Conservation (phyloP, 345 rosid species). For the Euphorbia lathyris region DNA sequence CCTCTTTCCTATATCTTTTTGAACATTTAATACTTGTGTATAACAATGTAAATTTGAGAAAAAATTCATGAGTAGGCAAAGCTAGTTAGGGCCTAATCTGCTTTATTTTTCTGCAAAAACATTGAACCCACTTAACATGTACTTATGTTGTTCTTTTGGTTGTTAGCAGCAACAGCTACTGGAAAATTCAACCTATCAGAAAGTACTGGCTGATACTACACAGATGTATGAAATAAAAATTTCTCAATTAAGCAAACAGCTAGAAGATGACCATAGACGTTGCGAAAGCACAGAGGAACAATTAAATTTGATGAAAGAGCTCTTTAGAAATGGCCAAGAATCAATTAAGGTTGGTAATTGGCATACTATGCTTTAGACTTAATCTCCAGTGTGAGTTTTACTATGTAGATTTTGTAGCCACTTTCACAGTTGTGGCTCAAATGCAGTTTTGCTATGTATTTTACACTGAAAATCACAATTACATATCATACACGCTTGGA, state of each 20-base stretch:
- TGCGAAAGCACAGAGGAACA: constrained; percentile 47
- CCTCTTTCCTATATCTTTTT: background rate
- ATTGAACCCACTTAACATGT: background rate
- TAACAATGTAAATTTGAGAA: background rate
- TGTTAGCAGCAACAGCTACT: constrained; percentile 64
- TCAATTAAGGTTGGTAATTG: constrained; percentile 53
- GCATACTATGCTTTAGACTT: background rate
- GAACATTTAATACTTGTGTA: background rate
- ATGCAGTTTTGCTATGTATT: background rate
- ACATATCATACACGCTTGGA: background rate
- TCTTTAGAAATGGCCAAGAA: constrained; percentile 47
- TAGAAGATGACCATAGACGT: constrained; percentile 48
- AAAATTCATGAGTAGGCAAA: background rate
- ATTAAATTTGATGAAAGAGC: constrained; percentile 43
- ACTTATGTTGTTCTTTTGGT: constrained; percentile 30
- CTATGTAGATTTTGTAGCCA: background rate
- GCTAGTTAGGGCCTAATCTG: background rate
- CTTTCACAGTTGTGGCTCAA: background rate
- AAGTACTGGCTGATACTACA: constrained; percentile 70
- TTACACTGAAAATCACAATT: background rate
- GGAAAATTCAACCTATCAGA: constrained; percentile 66
- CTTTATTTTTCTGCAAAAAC: background rate
- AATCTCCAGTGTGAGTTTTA: background rate
- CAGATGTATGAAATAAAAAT: constrained; percentile 81
- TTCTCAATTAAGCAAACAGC: constrained; percentile 48